Evolutionary conservation across 2,329 filamentous ascomycete species (phyloP), one percentile per base, ranked within the genome.

Genomic region (Coniochaeta sp.): DNA sequence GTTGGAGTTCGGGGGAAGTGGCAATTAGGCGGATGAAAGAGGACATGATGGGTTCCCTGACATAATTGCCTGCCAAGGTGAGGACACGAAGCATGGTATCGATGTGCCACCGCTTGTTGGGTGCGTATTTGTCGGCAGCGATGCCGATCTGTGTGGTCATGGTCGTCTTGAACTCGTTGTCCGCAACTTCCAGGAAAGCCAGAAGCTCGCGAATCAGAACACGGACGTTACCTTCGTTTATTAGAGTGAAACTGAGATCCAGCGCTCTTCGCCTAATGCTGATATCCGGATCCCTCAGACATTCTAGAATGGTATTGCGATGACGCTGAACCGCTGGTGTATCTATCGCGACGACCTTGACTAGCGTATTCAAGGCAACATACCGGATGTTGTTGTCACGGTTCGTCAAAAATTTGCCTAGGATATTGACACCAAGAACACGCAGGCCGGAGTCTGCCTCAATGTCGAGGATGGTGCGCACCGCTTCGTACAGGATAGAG

Each of bases 341-440:
- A 73, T 99, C 95, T 57, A 99, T 93, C 4, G 95, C 95, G 55
- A 99, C 95, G 19, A 99, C 95, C 76, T 97, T 98, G 77, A 97
- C 96, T 57, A 99, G 80, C 0, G 95, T 99, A 75, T 99, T 99
- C 58, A 99, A 81, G 19, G 95, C 95, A 58, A 99, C 95, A 71
- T 99, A 99, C 74, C 95, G 89, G 69, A 99, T 99, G 72, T 99
- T 99, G 81, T 99, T 99, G 76, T 99, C 95, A 67, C 93, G 88
- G 79, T 99, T 99, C n/a, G 93, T 89, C 63, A 99, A 77, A 77
- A 99, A 99, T 73, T 98, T 99, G 72, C 96, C 95, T 26, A 99
- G 85, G 65, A 99, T 99, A 72, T 99, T 99, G 67, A 99, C 95
- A 69, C 95, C 95, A 28, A 99, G 82, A 24, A 99, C 95, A 58